These are phyloP conservation scores for Houttuynia cordata DNA, from an alignment of 164 flowering plant genomes.

Conservation along the genomic window DNA sequence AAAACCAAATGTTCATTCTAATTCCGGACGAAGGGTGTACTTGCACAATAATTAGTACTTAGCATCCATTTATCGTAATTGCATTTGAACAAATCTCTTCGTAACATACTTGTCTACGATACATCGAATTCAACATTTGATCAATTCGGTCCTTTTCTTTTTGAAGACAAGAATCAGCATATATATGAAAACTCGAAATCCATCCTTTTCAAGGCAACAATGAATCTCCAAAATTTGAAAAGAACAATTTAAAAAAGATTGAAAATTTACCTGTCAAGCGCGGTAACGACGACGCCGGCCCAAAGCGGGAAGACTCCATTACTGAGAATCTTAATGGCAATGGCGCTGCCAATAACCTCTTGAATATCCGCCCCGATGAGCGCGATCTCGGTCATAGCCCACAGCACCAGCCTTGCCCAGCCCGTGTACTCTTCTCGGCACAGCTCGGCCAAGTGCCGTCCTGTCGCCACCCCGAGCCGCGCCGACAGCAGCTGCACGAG, in stretches of 20 bases:
- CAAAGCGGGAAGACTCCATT: constrained; percentile 53
- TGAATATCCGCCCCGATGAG: constrained; percentile 62
- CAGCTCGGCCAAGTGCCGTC: constrained; percentile 43
- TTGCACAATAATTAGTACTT: too few relatives aligned
- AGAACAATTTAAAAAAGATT: neutral
- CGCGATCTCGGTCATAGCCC: constrained; percentile 68
- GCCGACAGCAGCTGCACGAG: constrained; percentile 47
- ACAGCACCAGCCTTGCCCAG: constrained; percentile 34
- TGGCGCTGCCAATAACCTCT: constrained; percentile 62
- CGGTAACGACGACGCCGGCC: constrained; percentile 64
- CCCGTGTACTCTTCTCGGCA: constrained; percentile 51
- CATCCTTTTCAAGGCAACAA: too few relatives aligned
- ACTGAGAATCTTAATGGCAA: constrained; percentile 47
- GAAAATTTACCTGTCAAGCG: constrained; percentile 40
- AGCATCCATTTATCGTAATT: too few relatives aligned
- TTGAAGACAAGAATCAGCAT: too few relatives aligned
- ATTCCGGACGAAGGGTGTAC: too few relatives aligned
- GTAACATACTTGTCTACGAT: too few relatives aligned
- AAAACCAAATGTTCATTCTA: too few relatives aligned
- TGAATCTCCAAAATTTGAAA: too few relatives aligned
- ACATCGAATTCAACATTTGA: too few relatives aligned
- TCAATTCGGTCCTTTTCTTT: too few relatives aligned
- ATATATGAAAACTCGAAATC: neutral
- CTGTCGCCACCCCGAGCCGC: constrained; percentile 47
- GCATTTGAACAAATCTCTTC: too few relatives aligned